Base-by-base conservation (phyloP, 768 basidiomycete species). In the Hygrocybe coccinea region DNA sequence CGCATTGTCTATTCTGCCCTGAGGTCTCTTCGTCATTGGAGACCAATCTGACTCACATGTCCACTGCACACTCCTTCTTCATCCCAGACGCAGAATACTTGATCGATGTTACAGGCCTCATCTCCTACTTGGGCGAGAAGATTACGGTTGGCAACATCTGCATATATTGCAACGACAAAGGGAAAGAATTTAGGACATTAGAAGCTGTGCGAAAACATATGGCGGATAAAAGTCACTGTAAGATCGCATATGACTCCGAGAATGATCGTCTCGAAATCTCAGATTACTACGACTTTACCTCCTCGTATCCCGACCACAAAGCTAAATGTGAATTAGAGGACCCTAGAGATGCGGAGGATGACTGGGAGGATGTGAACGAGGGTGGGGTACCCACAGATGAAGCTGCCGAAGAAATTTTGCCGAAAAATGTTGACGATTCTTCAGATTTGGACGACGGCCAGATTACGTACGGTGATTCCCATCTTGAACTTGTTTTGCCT, bases 191-290 rank as follows among this genome's bases (percentile, higher is more conserved):
- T 70, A 81, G 85, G 55, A 86, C 83, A 14, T 65, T 95, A 52
- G 87, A 92, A 3, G 95, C 95, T 0, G 94, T 91, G 4, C 78
- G 94, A 61, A 91, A 90, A 65, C 97, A 99, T 68, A 99, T 99
- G 97, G 58, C 83, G 38, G 95, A 95, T 76, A 98, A 98, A 74
- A 80, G 82, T 56, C 97, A 99, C 65, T 97, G 95, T 79, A 97
- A 97, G 73, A 84, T 99, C 60, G 88, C 91, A 0, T 98, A 95
- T 69, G 91, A 93, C 56, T 72, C 80, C 1, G 85, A 90, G 62
- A 66, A 74, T 37, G 92, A 97, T 65, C 81, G 85, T 39, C 81
- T 95, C 51, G 95, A 95, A 61, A 60, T 95, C 5, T 90, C 93
- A 0, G 95, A 97, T 61, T 97, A 78, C 67, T 99, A 98, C 73